Conservation (phyloP, 2,329 filamentous ascomycete species). For the Penicillium sp. region DNA sequence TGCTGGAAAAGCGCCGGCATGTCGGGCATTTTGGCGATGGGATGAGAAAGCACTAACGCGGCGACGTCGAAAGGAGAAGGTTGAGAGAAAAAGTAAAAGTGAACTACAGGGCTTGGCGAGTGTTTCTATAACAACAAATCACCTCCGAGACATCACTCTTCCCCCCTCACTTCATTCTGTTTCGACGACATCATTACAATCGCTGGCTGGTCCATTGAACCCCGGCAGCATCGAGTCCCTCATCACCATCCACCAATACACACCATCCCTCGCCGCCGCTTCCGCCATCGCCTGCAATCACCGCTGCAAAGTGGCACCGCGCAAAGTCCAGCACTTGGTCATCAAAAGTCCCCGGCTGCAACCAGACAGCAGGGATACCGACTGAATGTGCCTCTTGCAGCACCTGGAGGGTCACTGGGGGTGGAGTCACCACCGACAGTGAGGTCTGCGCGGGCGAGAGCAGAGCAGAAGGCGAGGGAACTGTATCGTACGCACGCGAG, state of each 20-base stretch:
- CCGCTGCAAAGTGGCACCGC: conserved; percentile 61
- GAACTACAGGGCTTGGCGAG: neutral
- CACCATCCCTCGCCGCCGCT: conserved; percentile 73
- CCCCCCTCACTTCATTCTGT: conserved; percentile 3
- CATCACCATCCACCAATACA: conserved; percentile 76
- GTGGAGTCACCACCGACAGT: conserved; percentile 82
- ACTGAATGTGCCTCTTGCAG: conserved; percentile 70
- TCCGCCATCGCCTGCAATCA: conserved; percentile 61
- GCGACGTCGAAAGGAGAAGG: neutral
- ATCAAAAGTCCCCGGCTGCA: conserved; percentile 87
- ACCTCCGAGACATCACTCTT: neutral
- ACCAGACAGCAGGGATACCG: conserved; percentile 70
- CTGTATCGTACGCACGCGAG: conserved; percentile 55
- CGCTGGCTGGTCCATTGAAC: conserved; percentile 45
- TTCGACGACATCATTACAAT: conserved; percentile 25
- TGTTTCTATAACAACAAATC: conserved; percentile 7
- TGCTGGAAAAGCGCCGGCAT: conserved; percentile 35
- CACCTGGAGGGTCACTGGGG: conserved; percentile 65
- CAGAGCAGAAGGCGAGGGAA: conserved; percentile 61
- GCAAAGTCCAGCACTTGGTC: conserved; percentile 67
- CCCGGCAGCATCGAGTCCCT: conserved; percentile 51
- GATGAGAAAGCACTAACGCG: neutral
- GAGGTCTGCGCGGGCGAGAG: conserved; percentile 63
- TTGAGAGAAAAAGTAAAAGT: conserved; percentile 2
- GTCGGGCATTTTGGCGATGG: conserved; percentile 17